Evolutionary conservation across 2,329 filamentous ascomycete species (phyloP), one percentile per base, ranked within the genome.

Genomic region (Ustilaginoidea virens): DNA sequence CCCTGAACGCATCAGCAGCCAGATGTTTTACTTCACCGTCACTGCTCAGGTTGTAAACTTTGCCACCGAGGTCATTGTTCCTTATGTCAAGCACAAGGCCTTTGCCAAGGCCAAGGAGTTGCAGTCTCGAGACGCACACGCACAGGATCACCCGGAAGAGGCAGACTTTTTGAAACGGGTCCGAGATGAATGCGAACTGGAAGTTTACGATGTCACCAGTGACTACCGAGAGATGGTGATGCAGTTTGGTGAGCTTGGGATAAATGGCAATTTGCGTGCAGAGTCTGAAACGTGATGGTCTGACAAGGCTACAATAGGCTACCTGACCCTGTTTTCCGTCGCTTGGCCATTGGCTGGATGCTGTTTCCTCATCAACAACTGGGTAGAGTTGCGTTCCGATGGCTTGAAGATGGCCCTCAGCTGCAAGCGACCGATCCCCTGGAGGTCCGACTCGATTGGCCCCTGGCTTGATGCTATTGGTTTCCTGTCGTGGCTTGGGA

Each of bases 191-290:
- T 79, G 82, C 1, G 73, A 81, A 37, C 67, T 94, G 0, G 79
- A 75, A 22, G 63, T 73, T 12, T 98, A 98, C 55, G 81, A 96
- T 48, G 87, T 96, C 2, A 82, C 83, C 1, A 68, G 71, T 12
- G 90, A 98, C 48, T 81, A 94, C 37, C 69, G 90, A 21, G 90
- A 98, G 56, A 93, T 93, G 85, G 72, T 85, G 17, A 72, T 93
- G 35, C 82, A 90, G 43, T 79, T 74, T 41, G 71, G 68, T 66
- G 50, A 43, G 58, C 46, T 8, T 8, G 11, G 17, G 9, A 24
- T n/a, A 27, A 20, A 20, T 7, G 11, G 11, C 19, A 20, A 7
- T 7, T 20, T 11, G 19, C 19, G 11, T 8, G 22, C n/a, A n/a
- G n/a, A n/a, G n/a, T n/a, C n/a, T n/a, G 6, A 9, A 22, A 28